phyloP scores from a whole-genome alignment of 1,284 basidiomycete species.

The Tausonia pullulans region DNA sequence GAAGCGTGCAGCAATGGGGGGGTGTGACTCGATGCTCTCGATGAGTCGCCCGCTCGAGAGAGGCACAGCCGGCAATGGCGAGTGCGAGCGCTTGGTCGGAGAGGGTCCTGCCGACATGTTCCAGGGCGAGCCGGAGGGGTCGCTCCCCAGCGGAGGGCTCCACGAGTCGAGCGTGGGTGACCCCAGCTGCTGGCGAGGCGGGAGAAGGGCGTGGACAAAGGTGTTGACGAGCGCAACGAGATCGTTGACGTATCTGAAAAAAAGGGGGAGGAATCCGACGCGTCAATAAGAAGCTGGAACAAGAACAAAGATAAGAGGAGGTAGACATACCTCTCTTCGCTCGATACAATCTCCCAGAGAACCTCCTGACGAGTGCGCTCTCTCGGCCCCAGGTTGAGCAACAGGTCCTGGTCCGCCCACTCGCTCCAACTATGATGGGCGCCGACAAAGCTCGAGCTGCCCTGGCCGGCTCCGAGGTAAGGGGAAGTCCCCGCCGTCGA shows the following conservation, averaged over 20 bases:
- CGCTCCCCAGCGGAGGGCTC: constrained; percentile 1
- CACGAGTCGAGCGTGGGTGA: constrained; percentile 15
- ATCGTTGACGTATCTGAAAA: constrained; percentile 76
- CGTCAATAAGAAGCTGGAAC: background rate
- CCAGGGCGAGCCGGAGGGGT: constrained; percentile 13
- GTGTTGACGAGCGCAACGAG: constrained; percentile 82
- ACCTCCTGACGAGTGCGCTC: constrained; percentile 96
- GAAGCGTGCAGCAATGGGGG: background rate
- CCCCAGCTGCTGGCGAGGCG: constrained; percentile 47
- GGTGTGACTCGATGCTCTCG: background rate
- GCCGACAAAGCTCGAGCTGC: constrained; percentile 51
- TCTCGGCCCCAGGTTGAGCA: constrained; percentile 79
- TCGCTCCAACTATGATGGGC: constrained; percentile 87
- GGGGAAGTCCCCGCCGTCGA: no score
- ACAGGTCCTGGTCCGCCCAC: constrained; percentile 86
- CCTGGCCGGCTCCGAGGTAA: constrained; percentile 47
- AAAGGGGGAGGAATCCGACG: constrained; percentile 1
- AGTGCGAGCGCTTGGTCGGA: background rate
- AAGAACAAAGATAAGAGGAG: background rate
- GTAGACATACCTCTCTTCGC: constrained; percentile 72
- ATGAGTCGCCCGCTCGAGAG: no score
- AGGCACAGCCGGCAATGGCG: no score
- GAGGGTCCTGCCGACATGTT: constrained; percentile 23
- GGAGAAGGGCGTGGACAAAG: constrained; percentile 80
- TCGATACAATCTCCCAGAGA: constrained; percentile 92